Conservation (phyloP, 768 basidiomycete species). For the Hydnomerulius pinastri region DNA sequence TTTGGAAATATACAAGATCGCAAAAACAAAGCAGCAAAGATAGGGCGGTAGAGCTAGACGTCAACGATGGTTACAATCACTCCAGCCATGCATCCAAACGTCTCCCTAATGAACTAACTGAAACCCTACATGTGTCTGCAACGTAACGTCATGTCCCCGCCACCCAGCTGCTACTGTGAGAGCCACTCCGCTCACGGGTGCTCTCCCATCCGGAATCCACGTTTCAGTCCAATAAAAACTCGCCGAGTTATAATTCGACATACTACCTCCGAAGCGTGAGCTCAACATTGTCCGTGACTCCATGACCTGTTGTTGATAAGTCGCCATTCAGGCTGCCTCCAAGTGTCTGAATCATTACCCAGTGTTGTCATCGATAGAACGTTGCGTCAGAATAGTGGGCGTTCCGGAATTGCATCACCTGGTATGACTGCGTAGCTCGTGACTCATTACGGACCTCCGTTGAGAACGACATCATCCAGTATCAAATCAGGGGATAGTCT, state of each 20-base stretch:
- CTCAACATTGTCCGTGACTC: not conserved
- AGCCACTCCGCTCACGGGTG: no score
- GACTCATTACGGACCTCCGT: not conserved
- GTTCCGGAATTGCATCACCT: not conserved
- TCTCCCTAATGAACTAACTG: constrained; percentile 8
- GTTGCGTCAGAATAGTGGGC: no score
- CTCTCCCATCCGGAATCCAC: no score
- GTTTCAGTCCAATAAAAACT: no score
- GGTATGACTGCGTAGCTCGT: not conserved
- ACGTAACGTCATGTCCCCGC: no score
- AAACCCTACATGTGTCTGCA: no score
- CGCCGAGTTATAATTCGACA: not conserved
- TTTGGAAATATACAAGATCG: constrained; percentile 3
- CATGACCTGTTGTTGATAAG: not conserved
- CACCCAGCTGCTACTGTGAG: no score
- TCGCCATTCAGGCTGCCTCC: not conserved
- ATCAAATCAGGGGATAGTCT: no score
- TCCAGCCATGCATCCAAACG: constrained; percentile 2
- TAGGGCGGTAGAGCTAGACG: not conserved
- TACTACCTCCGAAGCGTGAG: not conserved
- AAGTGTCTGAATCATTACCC: no score
- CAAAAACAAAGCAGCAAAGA: not conserved
- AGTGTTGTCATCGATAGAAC: no score
- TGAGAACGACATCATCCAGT: no score
- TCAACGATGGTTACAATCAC: not conserved